Evolutionary conservation across 768 basidiomycete species (phyloP), one percentile per base, ranked within the genome.

Genomic region (Sporobolomyces roseus): DNA sequence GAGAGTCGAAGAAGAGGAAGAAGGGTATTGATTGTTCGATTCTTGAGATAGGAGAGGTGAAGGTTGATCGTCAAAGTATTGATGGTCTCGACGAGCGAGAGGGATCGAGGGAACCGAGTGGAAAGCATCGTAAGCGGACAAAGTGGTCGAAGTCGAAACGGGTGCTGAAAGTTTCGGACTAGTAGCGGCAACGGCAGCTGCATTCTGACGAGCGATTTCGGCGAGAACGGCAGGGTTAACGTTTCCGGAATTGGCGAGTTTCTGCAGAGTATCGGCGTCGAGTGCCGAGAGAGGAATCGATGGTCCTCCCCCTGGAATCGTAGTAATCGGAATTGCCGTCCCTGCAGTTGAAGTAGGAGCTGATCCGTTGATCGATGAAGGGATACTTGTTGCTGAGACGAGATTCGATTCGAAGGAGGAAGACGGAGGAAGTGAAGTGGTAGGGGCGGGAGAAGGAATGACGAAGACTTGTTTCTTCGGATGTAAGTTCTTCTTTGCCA

Each of bases 401-500:
- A n/a, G 17, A 17, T 17, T 41, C 38, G 38, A 41, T 9, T 9
- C 9, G 38, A 17, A 41, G 38, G 38, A 41, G 17, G 38, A 41
- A 41, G 38, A 9, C 38, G 38, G 9, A 41, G 10, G 9, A 9
- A 32, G 4, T 14, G 52, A 8, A 19, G 30, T 41, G 36, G 6
- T 56, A 23, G 38, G n/a, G 10, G 36, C n/a, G 17, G 35, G 23
- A 35, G 36, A 23, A n/a, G 38, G 38, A 9, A 41, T 7, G 33
- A 19, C 30, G 30, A n/a, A 35, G 33, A 19, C 23, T n/a, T n/a
- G n/a, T n/a, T n/a, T n/a, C 91, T 83, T 81, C 94, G 96, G 25
- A 93, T 94, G 94, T 45, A 99, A 79, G 77, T 99, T 98, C 84
- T 99, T 99, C 85, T 98, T 98, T 25, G 96, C 96, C 93, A 99